phyloP scores from a whole-genome alignment of 306 rosid species.

The Quercus suber region DNA sequence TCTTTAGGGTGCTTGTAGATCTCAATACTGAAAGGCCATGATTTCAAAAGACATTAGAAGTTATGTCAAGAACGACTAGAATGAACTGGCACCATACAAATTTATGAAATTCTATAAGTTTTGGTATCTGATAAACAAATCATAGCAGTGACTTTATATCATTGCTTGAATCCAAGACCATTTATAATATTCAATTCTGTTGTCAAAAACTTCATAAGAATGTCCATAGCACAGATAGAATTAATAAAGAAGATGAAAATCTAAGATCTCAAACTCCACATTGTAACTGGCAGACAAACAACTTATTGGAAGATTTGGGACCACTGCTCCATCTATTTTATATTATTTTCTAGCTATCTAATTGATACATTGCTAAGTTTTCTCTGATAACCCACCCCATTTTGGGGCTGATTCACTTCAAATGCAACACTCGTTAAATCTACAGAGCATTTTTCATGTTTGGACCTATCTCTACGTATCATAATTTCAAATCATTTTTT shows the following conservation, averaged over 20 bases:
- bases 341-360: not conserved
- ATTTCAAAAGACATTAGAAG: conserved; percentile 16
- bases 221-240: no score
- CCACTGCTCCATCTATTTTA: no score
- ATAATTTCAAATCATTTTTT: no score
- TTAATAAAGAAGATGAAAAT: no score
- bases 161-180: not conserved
- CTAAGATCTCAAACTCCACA: not conserved
- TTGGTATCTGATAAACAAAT: not conserved
- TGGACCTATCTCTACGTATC: no score
- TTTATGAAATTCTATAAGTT: not conserved
- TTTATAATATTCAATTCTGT: no score
- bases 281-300: not conserved
- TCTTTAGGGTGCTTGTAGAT: conserved; percentile 95
- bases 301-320: not conserved
- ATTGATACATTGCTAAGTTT: no score
- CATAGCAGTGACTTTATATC: not conserved
- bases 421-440: no score
- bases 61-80: not conserved
- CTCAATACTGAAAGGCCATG: conserved; percentile 62
- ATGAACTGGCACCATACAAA: not conserved
- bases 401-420: no score
- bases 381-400: no score
- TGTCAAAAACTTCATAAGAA: no score
- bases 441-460: no score